Evolutionary conservation across 371 early-diverging fungal genomes (phyloP).

Genomic region (Batkoa obscura): DNA sequence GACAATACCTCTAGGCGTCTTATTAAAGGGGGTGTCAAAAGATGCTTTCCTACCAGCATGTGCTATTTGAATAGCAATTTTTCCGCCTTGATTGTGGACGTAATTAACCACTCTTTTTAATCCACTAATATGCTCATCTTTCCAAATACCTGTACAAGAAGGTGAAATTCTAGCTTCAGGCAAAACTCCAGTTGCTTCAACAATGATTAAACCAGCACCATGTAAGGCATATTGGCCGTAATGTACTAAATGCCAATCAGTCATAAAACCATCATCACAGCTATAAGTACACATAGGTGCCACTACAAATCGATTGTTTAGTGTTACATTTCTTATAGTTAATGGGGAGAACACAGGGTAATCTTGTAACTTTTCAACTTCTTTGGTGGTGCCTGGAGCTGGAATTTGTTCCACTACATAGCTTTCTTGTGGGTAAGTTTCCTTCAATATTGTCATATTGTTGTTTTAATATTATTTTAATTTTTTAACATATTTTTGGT

Average conservation of each 20-base stretch:
- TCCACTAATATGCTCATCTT: constrained; percentile 44
- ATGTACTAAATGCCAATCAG: constrained; percentile 48
- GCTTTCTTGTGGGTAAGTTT: not conserved
- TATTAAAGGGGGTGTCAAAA: constrained; percentile 21
- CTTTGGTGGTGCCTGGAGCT: not conserved
- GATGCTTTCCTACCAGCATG: constrained; percentile 72
- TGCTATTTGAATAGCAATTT: constrained; percentile 53
- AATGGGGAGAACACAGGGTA: constrained; percentile 38
- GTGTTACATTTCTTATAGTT: constrained; percentile 25
- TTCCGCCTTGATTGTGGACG: constrained; percentile 35
- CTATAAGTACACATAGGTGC: constrained; percentile 72
- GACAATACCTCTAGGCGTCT: constrained; percentile 14
- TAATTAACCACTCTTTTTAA: constrained; percentile 37
- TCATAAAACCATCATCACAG: constrained; percentile 26
- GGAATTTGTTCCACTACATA: not conserved
- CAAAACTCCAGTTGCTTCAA: constrained; percentile 62
- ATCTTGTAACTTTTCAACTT: constrained; percentile 7
- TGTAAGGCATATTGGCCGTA: constrained; percentile 41
- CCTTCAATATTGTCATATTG: not conserved
- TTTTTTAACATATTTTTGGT: not conserved
- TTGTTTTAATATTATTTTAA: not conserved
- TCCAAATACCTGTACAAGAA: constrained; percentile 52
- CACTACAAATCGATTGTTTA: constrained; percentile 56
- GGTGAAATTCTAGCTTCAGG: constrained; percentile 63
- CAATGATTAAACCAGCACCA: constrained; percentile 51